Evolutionary conservation across 768 basidiomycete species (phyloP), one percentile per base, ranked within the genome.

Genomic region (Macrolepiota albuminosa): DNA sequence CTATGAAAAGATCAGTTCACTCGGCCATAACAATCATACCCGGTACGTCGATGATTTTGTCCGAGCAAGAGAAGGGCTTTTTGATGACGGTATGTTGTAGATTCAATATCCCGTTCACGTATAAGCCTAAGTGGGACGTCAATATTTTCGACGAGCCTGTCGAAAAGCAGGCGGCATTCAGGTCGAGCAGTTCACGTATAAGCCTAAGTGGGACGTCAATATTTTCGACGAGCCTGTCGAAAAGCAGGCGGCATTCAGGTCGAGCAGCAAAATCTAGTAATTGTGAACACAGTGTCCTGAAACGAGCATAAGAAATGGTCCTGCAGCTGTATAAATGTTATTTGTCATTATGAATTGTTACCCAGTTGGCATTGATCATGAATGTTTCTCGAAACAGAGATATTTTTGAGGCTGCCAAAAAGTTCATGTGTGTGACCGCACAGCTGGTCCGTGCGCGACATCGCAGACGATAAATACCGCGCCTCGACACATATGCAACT

Each of bases 51-150:
- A 16, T n/a, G 34, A 6, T 33, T 40, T 4, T 26, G 14, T n/a
- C 24, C 10, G n/a, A 14, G 31, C 55, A 7, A 18, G n/a, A 31
- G 24, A 34, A 18, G 56, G 33, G 18, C n/a, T 7, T 24, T n/a
- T 57, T 54, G 36, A 56, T 48, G 18, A 18, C 34, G 26, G 26
- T 9, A 11, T 40, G 10, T 33, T 47, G 13, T 69, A 83, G 84
- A 48, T 86, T 79, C 76, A 92, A 91, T 71, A 84, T 81, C 57
- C 90, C 91, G 0, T 74, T 72, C 67, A 77, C 73, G 13, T 91
- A 84, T 73, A 69, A 70, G 1, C 82, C 84, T 3, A 73, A 72
- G 61, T 93, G 91, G 91, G 79, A 84, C 66, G 82, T 94, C 71
- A 81, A 87, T 70, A 71, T 89, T 54, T 94, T 93, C 69, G 77